Base-by-base conservation (phyloP, 345 rosid genomes). In the Eucalyptus paniculata region DNA sequence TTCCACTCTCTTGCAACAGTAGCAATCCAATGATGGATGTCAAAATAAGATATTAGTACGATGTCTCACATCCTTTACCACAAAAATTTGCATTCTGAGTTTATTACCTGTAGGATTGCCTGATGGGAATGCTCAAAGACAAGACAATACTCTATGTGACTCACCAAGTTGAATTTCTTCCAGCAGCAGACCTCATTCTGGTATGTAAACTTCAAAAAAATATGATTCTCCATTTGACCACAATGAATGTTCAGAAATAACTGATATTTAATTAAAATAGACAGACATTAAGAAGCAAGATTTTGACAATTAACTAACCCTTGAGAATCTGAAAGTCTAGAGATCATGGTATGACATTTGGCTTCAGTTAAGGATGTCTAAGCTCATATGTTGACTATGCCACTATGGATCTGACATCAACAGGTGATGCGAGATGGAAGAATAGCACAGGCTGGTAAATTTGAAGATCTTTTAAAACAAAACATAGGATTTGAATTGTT, bases 121-220 rank as follows among this genome's bases (percentile, higher is more conserved):
- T 97, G 89, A 94, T 95, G 99, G 99, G 99, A 90, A 90, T 95
- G 67, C 94, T 97, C 19, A 95, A 93, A 91, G 94, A 94, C 50
- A 97, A 96, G 91, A 97, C 98, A 16, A 92, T 95, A 80, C 92
- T 97, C 90, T 97, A 95, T 87, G 99, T 97, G 58, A 96, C 99
- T 34, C 99, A 97, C 94, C 99, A 97, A 96, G 98, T 97, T 17
- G 99, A 97, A 94, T 96, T 96, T 94, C 98, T 97, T 89, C 98
- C 99, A 37, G 97, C 96, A 14, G 98, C 99, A 88, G 99, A 97
- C 93, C 91, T 95, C 89, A 97, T 97, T 92, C 91, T 97, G 96
- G 99, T 97, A 95, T 91, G 94, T 69, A 58, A 65, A 24, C 88
- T 86, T 32, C 86, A 47, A n/a, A 50, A 91, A 82, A 72, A 53